Evolutionary conservation across 179 eudicot species (phyloP), one percentile per base, ranked within the genome.

Genomic region (Actinidia polygama): DNA sequence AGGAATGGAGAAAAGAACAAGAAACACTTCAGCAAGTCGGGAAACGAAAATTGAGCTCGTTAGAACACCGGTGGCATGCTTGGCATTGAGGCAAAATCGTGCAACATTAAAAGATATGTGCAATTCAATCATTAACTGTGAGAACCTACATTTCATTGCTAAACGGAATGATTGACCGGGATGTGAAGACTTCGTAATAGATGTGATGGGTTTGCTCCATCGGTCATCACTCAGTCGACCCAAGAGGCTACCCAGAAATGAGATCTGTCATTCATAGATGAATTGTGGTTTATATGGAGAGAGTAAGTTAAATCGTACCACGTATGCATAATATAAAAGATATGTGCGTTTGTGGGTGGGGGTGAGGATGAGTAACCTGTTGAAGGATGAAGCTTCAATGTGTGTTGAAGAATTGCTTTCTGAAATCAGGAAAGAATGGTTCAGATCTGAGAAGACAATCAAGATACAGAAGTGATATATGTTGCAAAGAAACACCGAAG

Each of bases 391-490:
- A 78, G 58, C 14, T 15, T 9, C 7, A 78, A 21, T 10, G 11
- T 12, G 14, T 68, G 40, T 44, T 77, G 70, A 21, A n/a, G 69
- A 61, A 44, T 77, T 46, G 10, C 69, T 46, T 77, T 44, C 36
- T 40, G 80, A 61, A 57, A 58, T 57, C 79, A 36, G 49, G 49
- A 36, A 57, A 61, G 67, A 76, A 57, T 36, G 10, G 5, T 40
- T 57, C 36, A 57, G 80, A 77, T 40, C 70, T 58, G 80, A 5
- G 19, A 77, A 61, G 69, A n/a, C 69, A 77, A 77, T 77, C 80
- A 59, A 57, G 24, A 77, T 40, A 16, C 54, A 19, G 80, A 58
- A 77, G n/a, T 44, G 15, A 44, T 5, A 12, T 30, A 30, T 30
- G 36, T 30, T 30, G 36, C 36, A 30, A 30, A 30, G 36, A 30